Conservation (phyloP, 2,329 filamentous ascomycete genomes). For the Hortaea sp. region DNA sequence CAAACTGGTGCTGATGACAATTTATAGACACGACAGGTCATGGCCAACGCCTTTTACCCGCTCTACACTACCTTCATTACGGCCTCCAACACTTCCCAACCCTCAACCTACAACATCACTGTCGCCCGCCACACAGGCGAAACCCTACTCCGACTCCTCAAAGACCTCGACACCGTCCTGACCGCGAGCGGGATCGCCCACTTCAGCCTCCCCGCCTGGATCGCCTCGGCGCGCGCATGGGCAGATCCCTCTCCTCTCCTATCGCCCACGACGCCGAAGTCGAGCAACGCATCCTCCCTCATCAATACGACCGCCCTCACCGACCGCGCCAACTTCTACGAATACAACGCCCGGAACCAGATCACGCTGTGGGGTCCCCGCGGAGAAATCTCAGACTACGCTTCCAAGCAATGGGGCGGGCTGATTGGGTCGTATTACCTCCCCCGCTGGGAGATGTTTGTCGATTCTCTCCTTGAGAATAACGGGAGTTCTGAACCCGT, state of each 20-base stretch:
- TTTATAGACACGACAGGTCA: constrained; percentile 33
- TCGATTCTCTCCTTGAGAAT: constrained; percentile 27
- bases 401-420: constrained; percentile 40
- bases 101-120: constrained; percentile 12
- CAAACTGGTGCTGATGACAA: neutral
- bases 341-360: constrained; percentile 41
- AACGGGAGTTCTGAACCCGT: constrained; percentile 1
- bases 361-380: constrained; percentile 42
- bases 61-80: constrained; percentile 30
- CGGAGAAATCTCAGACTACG: constrained; percentile 42
- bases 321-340: constrained; percentile 26
- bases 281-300: too few relatives aligned
- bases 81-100: constrained; percentile 21
- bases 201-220: constrained; percentile 36
- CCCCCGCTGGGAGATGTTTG: constrained; percentile 38
- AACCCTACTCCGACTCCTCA: constrained; percentile 27
- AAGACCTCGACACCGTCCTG: constrained; percentile 33
- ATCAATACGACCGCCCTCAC: constrained; percentile 6
- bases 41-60: constrained; percentile 37
- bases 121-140: constrained; percentile 16
- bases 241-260: constrained; percentile 8
- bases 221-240: constrained; percentile 29
- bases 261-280: neutral
- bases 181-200: constrained; percentile 26
- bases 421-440: constrained; percentile 39